Base-by-base conservation (phyloP, 1,284 basidiomycete species). In the Sutorius eximius region DNA sequence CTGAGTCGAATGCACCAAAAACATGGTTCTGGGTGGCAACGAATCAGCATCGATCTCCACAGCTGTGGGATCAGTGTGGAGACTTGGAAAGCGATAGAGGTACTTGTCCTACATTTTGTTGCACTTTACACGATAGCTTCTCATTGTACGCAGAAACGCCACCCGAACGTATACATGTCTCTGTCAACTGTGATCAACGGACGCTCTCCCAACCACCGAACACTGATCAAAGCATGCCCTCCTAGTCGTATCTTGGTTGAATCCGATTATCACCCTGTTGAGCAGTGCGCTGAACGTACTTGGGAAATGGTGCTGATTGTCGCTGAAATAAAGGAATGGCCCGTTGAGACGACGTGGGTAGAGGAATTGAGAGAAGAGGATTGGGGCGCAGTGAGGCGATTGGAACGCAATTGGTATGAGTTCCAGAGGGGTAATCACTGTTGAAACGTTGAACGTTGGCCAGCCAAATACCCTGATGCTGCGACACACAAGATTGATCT, bases 161-260 rank as follows among this genome's bases (percentile, higher is more conserved):
- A 92, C 61, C 61, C 71, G 9, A 93, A 93, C 66, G 75, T 82
- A 45, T 93, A 83, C 70, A 76, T 93, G 54, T 93, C 91, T 1
- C 73, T 93, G 13, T 93, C 91, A 0, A 89, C 83, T 1, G 82
- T 78, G 48, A 89, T 93, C 64, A 93, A 93, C 60, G 74, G 78
- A 30, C 84, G 86, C 44, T 87, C 87, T 12, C 72, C 76, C 2
- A 81, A 80, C 47, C 79, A 86, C 61, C 73, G 72, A 46, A 73
- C 77, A 5, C 75, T 93, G 34, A 85, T 92, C 52, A 71, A 77
- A 45, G 74, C 75, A 3, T 86, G 83, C 60, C 73, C 82, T 45
- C 73, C 83, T 2, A 65, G 79, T 54, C 83, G 89, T 11, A 76
- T 94, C 36, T 79, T 94, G 46, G 83, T 81, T 29, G 91, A 94